phyloP scores from a whole-genome alignment of 768 basidiomycete species.

The Crucibulum laeve region DNA sequence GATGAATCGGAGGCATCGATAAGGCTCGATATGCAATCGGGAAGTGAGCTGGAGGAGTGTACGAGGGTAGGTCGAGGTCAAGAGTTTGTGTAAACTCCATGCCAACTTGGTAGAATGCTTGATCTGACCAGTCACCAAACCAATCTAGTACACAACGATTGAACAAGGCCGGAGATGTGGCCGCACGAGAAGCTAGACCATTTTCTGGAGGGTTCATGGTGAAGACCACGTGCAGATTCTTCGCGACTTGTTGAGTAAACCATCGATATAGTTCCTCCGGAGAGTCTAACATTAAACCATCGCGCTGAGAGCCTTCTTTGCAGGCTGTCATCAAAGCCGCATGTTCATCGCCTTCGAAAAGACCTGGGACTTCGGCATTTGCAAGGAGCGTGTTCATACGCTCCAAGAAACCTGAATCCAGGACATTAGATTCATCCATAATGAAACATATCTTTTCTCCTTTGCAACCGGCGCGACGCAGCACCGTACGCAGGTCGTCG shows the following conservation, averaged over 20 bases:
- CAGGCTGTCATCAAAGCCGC: slow-evolving; percentile 98
- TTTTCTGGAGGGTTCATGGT: slow-evolving; percentile 99
- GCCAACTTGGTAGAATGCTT: slow-evolving; percentile 97
- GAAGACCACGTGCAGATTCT: slow-evolving; percentile 97
- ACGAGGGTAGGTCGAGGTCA: slow-evolving; percentile 85
- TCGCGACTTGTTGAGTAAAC: slow-evolving; percentile 98
- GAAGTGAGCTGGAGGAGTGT: slow-evolving; percentile 77
- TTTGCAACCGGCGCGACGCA: slow-evolving; percentile 95
- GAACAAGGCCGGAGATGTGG: slow-evolving; percentile 96
- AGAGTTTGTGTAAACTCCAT: slow-evolving; percentile 94
- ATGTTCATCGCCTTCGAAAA: slow-evolving; percentile 99
- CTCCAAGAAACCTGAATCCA: slow-evolving; percentile 98
- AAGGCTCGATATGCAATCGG: slow-evolving; percentile 86
- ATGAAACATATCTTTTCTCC: slow-evolving; percentile 99
- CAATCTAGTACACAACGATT: slow-evolving; percentile 99
- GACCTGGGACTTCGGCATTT: slow-evolving; percentile 99
- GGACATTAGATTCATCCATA: slow-evolving; percentile 99
- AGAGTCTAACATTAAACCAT: slow-evolving; percentile 97
- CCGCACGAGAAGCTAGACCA: slow-evolving; percentile 91
- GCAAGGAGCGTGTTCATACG: slow-evolving; percentile 99
- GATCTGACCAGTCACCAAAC: slow-evolving; percentile 99
- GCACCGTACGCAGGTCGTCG: slow-evolving; percentile 91
- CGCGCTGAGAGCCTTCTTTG: slow-evolving; percentile 98
- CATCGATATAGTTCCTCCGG: slow-evolving; percentile 97
- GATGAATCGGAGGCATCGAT: slow-evolving; percentile 82